Base-by-base conservation (phyloP, 1,284 basidiomycete genomes). In the Mrakiaceae sp. region DNA sequence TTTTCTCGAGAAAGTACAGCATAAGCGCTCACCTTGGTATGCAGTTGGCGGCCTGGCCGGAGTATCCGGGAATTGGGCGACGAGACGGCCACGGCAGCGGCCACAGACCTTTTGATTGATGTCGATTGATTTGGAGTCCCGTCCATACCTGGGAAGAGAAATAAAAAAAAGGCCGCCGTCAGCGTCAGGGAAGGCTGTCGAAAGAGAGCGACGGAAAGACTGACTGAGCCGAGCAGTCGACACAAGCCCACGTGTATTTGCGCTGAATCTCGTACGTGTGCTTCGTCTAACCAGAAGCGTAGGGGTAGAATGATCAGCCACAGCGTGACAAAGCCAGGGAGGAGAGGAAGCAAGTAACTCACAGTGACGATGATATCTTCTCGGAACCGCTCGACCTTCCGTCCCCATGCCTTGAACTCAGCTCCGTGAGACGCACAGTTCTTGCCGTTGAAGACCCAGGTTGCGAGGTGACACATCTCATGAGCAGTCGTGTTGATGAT, bases 391-490 rank as follows among this genome's bases (percentile, higher is more conserved):
- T 54, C 60, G 42, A 63, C 51, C 48, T 60, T 59, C 48, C 27
- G 47, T 4, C 57, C 65, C 51, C 43, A 63, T 0, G 52, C 12
- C 43, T 63, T 60, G 52, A 66, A 66, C 47, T 66, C 65, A n/a
- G 63, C 63, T 40, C 65, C 65, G 46, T 66, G 65, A n/a, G 65
- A 58, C 7, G 57, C 58, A 27, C 57, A 49, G 27, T 59, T 51
- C 43, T 66, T 63, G 16, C 62, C 62, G 46, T 59, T 11, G 46
- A 59, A 54, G 51, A 66, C 55, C 65, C 65, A 66, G n/a, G 54
- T 55, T 8, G 65, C 65, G 8, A 66, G 51, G 40, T 66, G 65
- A 27, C 65, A 66, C 65, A 66, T 43, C 47, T 66, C 64, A 39
- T 66, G 64, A 7, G 64, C 64, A 8, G 64, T 66, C 9, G 64